Evolutionary conservation across 2,329 filamentous ascomycete species (phyloP).

Genomic region (Colletotrichum shisoi): DNA sequence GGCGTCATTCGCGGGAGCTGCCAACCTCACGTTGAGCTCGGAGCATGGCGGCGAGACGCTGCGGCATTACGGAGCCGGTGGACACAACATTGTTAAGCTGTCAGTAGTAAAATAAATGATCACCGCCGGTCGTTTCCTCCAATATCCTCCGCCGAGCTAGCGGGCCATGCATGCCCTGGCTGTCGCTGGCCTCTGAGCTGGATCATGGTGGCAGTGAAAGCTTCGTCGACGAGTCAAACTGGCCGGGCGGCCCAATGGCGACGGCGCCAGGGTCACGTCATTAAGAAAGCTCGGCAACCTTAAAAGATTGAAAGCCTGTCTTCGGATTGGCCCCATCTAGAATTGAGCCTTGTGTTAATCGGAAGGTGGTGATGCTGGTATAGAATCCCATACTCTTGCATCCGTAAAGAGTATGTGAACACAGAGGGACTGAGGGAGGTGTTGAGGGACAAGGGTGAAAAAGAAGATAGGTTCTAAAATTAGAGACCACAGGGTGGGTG

Average conservation of each 20-base stretch:
- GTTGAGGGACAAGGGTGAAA: neutral
- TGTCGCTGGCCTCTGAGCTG: constrained; percentile 25
- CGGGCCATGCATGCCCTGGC: constrained; percentile 3
- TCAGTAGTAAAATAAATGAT: neutral
- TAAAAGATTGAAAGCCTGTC: neutral
- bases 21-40: constrained; percentile 2
- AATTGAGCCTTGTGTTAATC: constrained; percentile 17
- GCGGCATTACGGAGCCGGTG: constrained; percentile 4
- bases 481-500: constrained; percentile 5
- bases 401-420: too few relatives aligned
- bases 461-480: constrained; percentile 27
- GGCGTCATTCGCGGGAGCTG: constrained; percentile 11
- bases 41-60: constrained; percentile 1
- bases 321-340: constrained; percentile 21
- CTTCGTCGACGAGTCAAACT: constrained; percentile 9
- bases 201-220: constrained; percentile 28
- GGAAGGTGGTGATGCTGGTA: constrained; percentile 17
- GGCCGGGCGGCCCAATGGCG: constrained; percentile 16
- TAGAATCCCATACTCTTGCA: too few relatives aligned
- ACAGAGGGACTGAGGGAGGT: constrained; percentile 1
- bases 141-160: constrained; percentile 6
- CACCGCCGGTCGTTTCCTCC: neutral
- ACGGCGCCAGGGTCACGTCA: neutral
- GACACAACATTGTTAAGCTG: neutral
- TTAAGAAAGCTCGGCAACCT: constrained; percentile 17